These are phyloP conservation scores for Monosporozyma unispora DNA, from an alignment of 805 yeast genomes.

Conservation along the genomic window DNA sequence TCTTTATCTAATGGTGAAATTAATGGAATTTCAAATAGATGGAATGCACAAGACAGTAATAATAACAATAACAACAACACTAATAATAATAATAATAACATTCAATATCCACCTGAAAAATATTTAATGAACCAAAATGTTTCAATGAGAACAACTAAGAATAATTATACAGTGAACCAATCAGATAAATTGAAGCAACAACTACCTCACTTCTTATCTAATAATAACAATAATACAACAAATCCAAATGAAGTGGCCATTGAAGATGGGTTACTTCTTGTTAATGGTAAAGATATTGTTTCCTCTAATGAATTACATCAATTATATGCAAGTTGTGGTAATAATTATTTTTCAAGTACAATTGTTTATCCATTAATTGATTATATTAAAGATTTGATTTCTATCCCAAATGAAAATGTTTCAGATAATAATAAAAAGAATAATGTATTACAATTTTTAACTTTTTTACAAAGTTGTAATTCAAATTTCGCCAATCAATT, in stretches of 20 bases:
- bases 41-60: neutral
- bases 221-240: neutral
- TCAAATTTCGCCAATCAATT: conserved; percentile 23
- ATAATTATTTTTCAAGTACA: conserved; percentile 46
- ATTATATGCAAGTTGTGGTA: conserved; percentile 38
- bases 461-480: conserved; percentile 35
- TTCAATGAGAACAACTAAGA: neutral
- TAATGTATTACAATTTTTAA: conserved; percentile 24
- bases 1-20: neutral
- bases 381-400: conserved; percentile 22
- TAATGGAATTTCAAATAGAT: neutral
- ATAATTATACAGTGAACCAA: neutral
- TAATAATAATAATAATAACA: neutral
- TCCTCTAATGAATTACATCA: conserved; percentile 50
- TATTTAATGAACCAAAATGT: neutral
- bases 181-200: neutral
- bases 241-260: neutral
- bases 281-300: conserved; percentile 46
- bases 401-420: conserved; percentile 1
- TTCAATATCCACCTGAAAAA: neutral
- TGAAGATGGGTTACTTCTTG: conserved; percentile 47
- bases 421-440: conserved; percentile 12
- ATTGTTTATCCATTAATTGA: conserved; percentile 34
- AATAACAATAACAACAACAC: neutral
- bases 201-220: neutral